Evolutionary conservation across 106 monocot species (phyloP).

Genomic region (Dendrobium nobile): DNA sequence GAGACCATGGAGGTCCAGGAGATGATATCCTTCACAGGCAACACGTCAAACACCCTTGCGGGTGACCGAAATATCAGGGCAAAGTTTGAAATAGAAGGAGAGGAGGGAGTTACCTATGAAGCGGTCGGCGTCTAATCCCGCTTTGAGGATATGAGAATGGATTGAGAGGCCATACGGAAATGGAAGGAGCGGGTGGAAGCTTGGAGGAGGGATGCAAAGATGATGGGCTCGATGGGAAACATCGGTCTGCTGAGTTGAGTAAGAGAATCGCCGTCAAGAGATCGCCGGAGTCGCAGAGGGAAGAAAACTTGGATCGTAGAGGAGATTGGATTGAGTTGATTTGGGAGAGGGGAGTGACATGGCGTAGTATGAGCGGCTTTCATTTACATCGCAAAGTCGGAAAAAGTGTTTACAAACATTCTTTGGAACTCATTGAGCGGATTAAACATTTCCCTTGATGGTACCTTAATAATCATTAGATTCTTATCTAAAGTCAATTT

Average conservation of each 20-base stretch:
- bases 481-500: no score
- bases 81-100: constrained; percentile 59
- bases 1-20: constrained; percentile 81
- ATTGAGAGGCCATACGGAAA: constrained; percentile 36
- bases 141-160: constrained; percentile 62
- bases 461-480: no score
- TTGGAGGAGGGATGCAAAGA: constrained; percentile 54
- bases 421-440: no score
- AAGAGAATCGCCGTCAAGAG: constrained; percentile 20
- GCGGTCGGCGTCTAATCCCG: constrained; percentile 47
- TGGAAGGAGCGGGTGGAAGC: constrained; percentile 21
- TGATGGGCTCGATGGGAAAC: neutral
- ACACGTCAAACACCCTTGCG: constrained; percentile 48
- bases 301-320: constrained; percentile 22
- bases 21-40: constrained; percentile 50
- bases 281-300: constrained; percentile 20
- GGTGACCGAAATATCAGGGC: constrained; percentile 33
- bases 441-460: no score
- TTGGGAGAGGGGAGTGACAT: neutral
- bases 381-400: neutral
- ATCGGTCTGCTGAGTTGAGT: constrained; percentile 21
- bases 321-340: constrained; percentile 3
- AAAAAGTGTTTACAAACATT: no score
- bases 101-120: constrained; percentile 74
- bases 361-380: neutral